Evolutionary conservation across 228 moss, liverwort and hornwort genomes (phyloP).

Genomic region (Sphagnum magellanicum): DNA sequence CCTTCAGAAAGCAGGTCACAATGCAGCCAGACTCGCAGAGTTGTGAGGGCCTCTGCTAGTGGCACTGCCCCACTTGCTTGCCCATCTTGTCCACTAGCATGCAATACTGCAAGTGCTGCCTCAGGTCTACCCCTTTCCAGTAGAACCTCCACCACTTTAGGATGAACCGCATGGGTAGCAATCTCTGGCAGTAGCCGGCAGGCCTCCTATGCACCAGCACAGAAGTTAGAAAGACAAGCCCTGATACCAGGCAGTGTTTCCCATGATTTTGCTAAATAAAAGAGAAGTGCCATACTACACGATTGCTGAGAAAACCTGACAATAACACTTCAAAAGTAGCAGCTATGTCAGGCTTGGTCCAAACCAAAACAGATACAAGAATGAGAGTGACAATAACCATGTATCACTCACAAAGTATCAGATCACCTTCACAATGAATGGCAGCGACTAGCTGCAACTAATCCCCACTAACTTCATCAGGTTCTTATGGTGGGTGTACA

Average conservation of each 20-base stretch:
- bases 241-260: neutral
- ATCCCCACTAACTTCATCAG: too few species aligned
- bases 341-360: too few species aligned
- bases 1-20: conserved; percentile 50
- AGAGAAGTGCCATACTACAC: too few species aligned
- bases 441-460: too few species aligned
- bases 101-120: conserved; percentile 73
- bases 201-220: conserved; percentile 39
- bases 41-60: conserved; percentile 82
- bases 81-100: conserved; percentile 80
- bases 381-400: too few species aligned
- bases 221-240: neutral
- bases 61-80: conserved; percentile 47
- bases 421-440: too few species aligned
- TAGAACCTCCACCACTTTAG: conserved; percentile 74
- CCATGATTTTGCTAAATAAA: neutral
- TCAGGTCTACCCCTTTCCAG: conserved; percentile 69
- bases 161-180: conserved; percentile 41
- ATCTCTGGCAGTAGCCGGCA: conserved; percentile 52
- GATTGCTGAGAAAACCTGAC: too few species aligned
- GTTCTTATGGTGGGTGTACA: too few species aligned
- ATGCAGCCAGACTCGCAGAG: conserved; percentile 77
- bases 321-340: too few species aligned
- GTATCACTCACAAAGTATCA: too few species aligned
- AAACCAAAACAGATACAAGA: too few species aligned